phyloP scores from a whole-genome alignment of 768 basidiomycete species.

The Ramaria sp. region DNA sequence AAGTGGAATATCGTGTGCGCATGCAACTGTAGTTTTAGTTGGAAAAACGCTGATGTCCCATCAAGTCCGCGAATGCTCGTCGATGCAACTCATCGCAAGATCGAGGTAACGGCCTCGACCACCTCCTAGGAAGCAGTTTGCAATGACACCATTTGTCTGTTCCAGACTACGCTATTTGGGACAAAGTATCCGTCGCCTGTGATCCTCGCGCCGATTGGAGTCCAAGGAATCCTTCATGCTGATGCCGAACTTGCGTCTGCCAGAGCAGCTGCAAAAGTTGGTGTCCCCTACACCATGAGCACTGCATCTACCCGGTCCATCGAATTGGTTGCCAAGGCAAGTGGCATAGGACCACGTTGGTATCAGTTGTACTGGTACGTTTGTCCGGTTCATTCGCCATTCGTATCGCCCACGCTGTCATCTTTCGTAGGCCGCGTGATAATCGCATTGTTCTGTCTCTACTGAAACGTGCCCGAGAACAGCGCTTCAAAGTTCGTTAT shows the following conservation, averaged over 20 bases:
- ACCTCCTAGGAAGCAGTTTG: background rate
- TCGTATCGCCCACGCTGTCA: background rate
- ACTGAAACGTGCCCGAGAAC: constrained; percentile 53
- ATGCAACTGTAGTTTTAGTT: background rate
- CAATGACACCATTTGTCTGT: background rate
- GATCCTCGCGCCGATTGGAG: constrained; percentile 58
- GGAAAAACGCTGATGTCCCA: background rate
- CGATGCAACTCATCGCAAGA: constrained; percentile 41
- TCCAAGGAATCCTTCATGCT: constrained; percentile 61
- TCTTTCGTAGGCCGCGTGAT: constrained; percentile 41
- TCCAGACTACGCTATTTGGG: constrained; percentile 34
- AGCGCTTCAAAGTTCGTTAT: constrained; percentile 36
- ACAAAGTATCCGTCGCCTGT: constrained; percentile 50
- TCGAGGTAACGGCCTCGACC: constrained; percentile 35
- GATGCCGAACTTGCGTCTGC: constrained; percentile 68
- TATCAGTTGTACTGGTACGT: constrained; percentile 73
- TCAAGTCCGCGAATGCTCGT: constrained; percentile 60
- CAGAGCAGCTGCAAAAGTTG: constrained; percentile 48
- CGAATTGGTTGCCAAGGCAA: constrained; percentile 68
- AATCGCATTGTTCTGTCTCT: constrained; percentile 55
- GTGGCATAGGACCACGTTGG: constrained; percentile 57
- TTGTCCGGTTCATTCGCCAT: background rate
- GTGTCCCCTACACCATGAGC: constrained; percentile 65
- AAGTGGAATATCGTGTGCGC: constrained; percentile 54
- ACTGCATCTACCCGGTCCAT: constrained; percentile 64